Evolutionary conservation across 768 basidiomycete genomes (phyloP), one percentile per base, ranked within the genome.

Genomic region (Ramaria rubella): DNA sequence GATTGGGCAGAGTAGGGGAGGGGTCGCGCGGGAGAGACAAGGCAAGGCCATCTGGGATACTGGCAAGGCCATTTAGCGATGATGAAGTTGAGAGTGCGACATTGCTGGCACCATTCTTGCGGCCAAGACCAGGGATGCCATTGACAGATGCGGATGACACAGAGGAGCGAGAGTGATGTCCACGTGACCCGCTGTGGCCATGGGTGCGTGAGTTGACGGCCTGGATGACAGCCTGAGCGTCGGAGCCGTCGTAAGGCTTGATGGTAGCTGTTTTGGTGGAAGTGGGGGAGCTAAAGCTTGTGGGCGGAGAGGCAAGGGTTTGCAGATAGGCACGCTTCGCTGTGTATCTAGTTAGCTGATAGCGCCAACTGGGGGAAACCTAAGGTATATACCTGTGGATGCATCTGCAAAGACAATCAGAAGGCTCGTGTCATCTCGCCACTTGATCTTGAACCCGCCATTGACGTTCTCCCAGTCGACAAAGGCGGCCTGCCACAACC

Each of bases 381-480:
- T 61, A 58, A 59, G 58, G 42, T 49, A 79, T 94, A 77, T 67
- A 97, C 96, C 95, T 43, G 87, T 78, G 48, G 79, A 76, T 55
- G 96, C 83, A 72, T 98, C 96, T 61, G 82, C 81, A 68, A 99
- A 99, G 55, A 99, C 96, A 63, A 96, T 87, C 64, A 94, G 75
- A 38, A 95, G 87, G 67, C 90, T 94, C 34, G 91, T 93, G 72
- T 99, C 96, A 71, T 99, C 94, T 64, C 83, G 81, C 96, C 96
- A 99, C 70, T 99, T 99, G 69, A 99, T 94, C 79, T 94, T 93
- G 77, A 95, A 96, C 23, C 96, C 96, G 27, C 95, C 96, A 56
- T 77, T 82, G 52, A 85, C 75, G 58, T 73, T 78, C 65, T 96
- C 93, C 81, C 87, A 98, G 44, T 94, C 92, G 49, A 85, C 76